Evolutionary conservation across 2,329 filamentous ascomycete genomes (phyloP).

Genomic region (Fusarium foetens): DNA sequence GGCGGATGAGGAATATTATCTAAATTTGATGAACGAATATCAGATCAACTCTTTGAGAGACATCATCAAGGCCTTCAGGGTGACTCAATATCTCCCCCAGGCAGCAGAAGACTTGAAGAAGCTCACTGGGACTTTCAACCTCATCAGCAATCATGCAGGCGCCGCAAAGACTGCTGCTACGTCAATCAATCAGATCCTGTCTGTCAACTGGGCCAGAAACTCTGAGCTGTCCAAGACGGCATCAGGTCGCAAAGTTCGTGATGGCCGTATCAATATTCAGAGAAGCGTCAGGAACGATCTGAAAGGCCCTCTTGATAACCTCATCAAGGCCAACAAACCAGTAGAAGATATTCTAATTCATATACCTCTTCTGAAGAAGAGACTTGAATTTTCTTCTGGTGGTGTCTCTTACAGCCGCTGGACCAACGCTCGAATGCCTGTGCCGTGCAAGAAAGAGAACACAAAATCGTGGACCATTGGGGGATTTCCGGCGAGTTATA

Average conservation of each 20-base stretch:
- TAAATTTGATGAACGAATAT: neutral
- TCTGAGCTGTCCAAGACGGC: neutral
- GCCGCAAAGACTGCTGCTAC: neutral
- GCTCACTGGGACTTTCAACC: neutral
- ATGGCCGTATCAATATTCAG: neutral
- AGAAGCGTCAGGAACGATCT: slow-evolving; percentile 21
- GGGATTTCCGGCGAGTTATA: neutral
- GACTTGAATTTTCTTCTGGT: slow-evolving; percentile 6
- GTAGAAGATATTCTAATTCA: slow-evolving; percentile 10
- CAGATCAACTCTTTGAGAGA: neutral
- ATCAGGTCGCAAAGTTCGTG: neutral
- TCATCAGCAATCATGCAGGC: neutral
- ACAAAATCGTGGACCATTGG: neutral
- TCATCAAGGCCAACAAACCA: slow-evolving; percentile 19
- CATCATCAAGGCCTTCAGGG: neutral
- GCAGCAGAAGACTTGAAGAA: neutral
- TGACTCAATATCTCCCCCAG: neutral
- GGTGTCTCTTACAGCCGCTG: slow-evolving; percentile 6
- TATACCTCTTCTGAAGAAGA: slow-evolving; percentile 17
- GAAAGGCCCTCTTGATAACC: slow-evolving; percentile 7
- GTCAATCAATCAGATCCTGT: neutral
- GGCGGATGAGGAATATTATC: neutral
- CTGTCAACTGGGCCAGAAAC: neutral
- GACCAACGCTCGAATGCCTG: slow-evolving; percentile 10
- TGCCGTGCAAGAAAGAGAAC: slow-evolving; percentile 8